Conservation (phyloP, 2,329 filamentous ascomycete genomes). For the Knoxdaviesia proteae region DNA sequence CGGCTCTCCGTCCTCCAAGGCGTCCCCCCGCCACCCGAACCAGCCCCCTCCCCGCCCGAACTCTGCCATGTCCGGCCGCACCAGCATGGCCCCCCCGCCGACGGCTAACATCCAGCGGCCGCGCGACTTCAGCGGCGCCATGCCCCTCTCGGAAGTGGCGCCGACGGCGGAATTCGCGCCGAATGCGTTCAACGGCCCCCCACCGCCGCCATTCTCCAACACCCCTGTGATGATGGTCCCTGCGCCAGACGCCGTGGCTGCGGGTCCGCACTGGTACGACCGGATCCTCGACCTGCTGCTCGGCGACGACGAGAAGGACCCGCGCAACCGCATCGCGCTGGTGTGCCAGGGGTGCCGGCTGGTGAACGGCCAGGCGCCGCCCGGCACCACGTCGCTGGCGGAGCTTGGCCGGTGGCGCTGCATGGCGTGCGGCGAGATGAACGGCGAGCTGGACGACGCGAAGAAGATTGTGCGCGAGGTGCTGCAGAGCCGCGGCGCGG, state of each 20-base stretch:
- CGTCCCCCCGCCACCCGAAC: slow-evolving; percentile 2
- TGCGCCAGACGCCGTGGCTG: slow-evolving; percentile 2
- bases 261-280: slow-evolving; percentile 69
- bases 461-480: slow-evolving; percentile 52
- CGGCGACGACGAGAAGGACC: slow-evolving; percentile 81
- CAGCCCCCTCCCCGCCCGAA: slow-evolving; percentile 4
- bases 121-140: slow-evolving; percentile 8
- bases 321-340: slow-evolving; percentile 76
- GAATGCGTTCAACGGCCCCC: slow-evolving; percentile 35
- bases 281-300: slow-evolving; percentile 77
- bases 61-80: slow-evolving; percentile 15
- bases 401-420: slow-evolving; percentile 81
- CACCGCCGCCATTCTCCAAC: slow-evolving; percentile 7
- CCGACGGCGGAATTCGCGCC: slow-evolving; percentile 44
- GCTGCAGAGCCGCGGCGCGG: slow-evolving; percentile 12
- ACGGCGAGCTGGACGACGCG: slow-evolving; percentile 63
- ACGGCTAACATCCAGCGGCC: slow-evolving; percentile 39
- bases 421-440: slow-evolving; percentile 60
- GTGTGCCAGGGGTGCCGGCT: slow-evolving; percentile 68
- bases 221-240: slow-evolving; percentile 2
- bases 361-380: slow-evolving; percentile 89
- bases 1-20: slow-evolving; percentile 3
- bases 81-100: slow-evolving; percentile 32
- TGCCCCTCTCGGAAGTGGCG: slow-evolving; percentile 18
- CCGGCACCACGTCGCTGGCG: slow-evolving; percentile 54